Conservation (phyloP, 176 grass and related monocot genomes). For the Echinochloa phyllopogon region DNA sequence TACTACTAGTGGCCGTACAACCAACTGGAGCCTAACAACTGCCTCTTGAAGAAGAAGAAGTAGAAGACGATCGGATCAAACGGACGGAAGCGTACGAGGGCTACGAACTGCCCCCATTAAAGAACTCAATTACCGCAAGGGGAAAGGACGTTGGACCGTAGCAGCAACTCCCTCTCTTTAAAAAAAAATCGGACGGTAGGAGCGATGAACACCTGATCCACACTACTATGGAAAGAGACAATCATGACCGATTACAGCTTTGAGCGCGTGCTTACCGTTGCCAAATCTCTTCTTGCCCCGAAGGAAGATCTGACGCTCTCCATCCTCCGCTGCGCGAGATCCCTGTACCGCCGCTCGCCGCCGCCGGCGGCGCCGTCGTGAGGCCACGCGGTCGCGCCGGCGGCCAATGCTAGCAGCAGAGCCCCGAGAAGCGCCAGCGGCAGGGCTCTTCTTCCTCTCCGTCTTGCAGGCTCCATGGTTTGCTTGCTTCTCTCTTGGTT, state of each 20-base stretch:
- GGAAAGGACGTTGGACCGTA: background rate
- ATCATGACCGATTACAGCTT: background rate
- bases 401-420: conserved; percentile 24
- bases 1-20: background rate
- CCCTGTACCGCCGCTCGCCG: conserved; percentile 51
- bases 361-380: background rate
- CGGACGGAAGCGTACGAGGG: background rate
- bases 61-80: conserved; percentile 23
- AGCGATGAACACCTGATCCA: conserved; percentile 10
- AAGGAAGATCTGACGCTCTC: conserved; percentile 60
- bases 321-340: conserved; percentile 46
- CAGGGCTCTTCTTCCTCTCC: background rate
- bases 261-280: conserved; percentile 42
- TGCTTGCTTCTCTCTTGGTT: background rate
- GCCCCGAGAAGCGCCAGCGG: background rate
- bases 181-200: background rate
- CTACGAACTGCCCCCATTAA: background rate
- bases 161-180: background rate
- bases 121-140: background rate
- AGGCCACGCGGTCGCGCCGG: conserved; percentile 34
- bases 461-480: conserved; percentile 4
- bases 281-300: conserved; percentile 39
- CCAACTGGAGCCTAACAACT: background rate
- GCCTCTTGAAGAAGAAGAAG: background rate
- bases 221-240: background rate